Percentiles rank a stretch among this genome's conserved stretches.
Conservation (phyloP, 2,329 filamentous ascomycete genomes). For the Aspergillus fructus region DNA sequence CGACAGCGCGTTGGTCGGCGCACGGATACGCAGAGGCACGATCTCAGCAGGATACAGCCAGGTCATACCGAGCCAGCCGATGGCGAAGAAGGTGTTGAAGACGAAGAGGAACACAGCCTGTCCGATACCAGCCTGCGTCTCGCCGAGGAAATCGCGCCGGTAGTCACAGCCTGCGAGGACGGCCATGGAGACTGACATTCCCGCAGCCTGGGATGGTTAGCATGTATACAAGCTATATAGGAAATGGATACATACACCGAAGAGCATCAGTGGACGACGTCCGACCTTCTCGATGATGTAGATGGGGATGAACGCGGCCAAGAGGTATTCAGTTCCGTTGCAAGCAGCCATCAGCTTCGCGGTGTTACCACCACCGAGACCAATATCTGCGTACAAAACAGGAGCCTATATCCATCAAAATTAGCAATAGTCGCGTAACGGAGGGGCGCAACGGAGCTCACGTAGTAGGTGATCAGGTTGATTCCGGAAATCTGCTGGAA, state of each 20-base stretch:
- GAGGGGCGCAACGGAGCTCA: conserved; percentile 12
- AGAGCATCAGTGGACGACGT: conserved; percentile 8
- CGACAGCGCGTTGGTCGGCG: conserved; percentile 51
- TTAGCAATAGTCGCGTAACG: background rate
- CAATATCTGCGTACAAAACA: background rate
- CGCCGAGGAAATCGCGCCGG: conserved; percentile 2
- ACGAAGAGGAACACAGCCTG: conserved; percentile 20
- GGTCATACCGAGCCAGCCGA: conserved; percentile 56
- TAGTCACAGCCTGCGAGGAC: conserved; percentile 45
- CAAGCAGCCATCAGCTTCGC: conserved; percentile 47
- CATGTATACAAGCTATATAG: background rate
- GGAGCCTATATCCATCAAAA: background rate
- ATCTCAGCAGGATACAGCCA: conserved; percentile 51
- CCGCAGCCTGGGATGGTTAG: conserved; percentile 43
- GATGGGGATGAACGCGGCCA: conserved; percentile 51
- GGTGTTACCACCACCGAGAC: background rate
- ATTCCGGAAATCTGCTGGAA: conserved; percentile 51
- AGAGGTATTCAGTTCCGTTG: conserved; percentile 56
- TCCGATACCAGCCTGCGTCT: conserved; percentile 15
- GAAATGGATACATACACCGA: conserved; percentile 46
- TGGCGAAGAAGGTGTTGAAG: conserved; percentile 22
- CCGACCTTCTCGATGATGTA: conserved; percentile 33
- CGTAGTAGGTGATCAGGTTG: conserved; percentile 48
- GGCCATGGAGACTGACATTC: conserved; percentile 66
- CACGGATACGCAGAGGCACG: conserved; percentile 47